Evolutionary conservation across 441 rosid genomes (phyloP).

Genomic region (Theobroma grandiflorum): DNA sequence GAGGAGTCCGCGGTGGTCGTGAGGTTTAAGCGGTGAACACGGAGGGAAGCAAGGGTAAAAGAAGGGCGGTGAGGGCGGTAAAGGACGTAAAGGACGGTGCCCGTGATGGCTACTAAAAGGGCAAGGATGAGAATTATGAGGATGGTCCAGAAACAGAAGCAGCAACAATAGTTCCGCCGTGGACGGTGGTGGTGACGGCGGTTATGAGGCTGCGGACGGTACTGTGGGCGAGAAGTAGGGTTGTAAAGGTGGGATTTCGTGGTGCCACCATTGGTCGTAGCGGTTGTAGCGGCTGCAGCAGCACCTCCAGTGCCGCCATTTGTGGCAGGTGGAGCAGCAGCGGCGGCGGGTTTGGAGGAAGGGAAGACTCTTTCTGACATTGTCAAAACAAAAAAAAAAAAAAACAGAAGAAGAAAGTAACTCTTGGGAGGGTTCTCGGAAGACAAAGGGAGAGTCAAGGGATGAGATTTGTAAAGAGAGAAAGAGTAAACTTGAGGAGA

Average conservation of each 20-base stretch:
- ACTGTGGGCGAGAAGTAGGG: constrained; percentile 62
- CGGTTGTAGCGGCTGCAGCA: constrained; percentile 35
- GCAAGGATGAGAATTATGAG: constrained; percentile 52
- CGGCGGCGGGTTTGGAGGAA: constrained; percentile 56
- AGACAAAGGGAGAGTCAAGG: neutral
- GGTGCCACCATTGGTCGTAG: constrained; percentile 37
- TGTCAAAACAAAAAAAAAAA: neutral
- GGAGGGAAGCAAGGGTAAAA: constrained; percentile 61
- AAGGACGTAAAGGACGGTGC: constrained; percentile 66
- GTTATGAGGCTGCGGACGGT: constrained; percentile 76
- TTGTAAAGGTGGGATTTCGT: constrained; percentile 61
- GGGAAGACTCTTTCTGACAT: constrained; percentile 78
- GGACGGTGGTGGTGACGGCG: constrained; percentile 56
- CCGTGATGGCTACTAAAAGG: constrained; percentile 49
- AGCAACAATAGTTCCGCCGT: constrained; percentile 59
- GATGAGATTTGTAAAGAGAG: constrained; percentile 5
- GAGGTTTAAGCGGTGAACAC: constrained; percentile 53
- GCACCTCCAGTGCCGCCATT: constrained; percentile 36
- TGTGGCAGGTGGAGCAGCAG: constrained; percentile 36
- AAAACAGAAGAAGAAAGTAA: too few relatives aligned
- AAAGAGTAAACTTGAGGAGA: neutral
- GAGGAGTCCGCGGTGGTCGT: constrained; percentile 69
- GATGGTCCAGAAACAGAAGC: constrained; percentile 63
- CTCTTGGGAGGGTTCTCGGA: neutral
- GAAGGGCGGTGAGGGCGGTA: constrained; percentile 70